phyloP scores from a whole-genome alignment of 2,329 filamentous ascomycete species.

The Neofusicoccum ribis region DNA sequence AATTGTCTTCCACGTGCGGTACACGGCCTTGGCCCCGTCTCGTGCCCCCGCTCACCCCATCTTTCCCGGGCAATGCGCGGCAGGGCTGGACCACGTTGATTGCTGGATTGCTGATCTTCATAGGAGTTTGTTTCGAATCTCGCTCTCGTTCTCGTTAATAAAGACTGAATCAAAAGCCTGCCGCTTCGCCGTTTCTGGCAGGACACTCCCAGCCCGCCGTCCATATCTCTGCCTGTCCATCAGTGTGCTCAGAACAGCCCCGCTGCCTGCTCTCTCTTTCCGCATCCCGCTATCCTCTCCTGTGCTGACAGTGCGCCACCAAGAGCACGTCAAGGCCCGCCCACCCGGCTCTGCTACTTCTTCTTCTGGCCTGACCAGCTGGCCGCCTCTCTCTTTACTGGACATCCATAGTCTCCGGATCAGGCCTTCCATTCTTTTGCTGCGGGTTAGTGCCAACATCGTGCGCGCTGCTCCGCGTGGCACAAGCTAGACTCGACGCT shows the following conservation, averaged over 20 bases:
- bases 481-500: neutral
- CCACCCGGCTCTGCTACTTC: too few relatives aligned
- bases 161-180: neutral
- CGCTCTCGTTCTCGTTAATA: slow-evolving; percentile 11
- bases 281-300: too few relatives aligned
- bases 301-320: neutral
- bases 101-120: slow-evolving; percentile 14
- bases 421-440: neutral
- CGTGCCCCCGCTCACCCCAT: neutral
- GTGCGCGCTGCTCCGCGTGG: neutral
- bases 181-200: neutral
- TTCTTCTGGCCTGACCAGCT: too few relatives aligned
- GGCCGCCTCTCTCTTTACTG: too few relatives aligned
- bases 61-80: neutral
- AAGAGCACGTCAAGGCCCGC: too few relatives aligned
- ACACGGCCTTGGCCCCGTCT: neutral
- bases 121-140: slow-evolving; percentile 15
- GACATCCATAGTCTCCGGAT: too few relatives aligned
- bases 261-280: too few relatives aligned
- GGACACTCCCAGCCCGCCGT: too few relatives aligned
- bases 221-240: neutral
- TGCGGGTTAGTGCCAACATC: neutral
- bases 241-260: neutral
- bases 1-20: slow-evolving; percentile 2
- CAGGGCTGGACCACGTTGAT: neutral